Percentiles rank a stretch among this genome's conserved stretches.
Conservation (phyloP, 2,329 filamentous ascomycete genomes). For the Fusarium equiseti region DNA sequence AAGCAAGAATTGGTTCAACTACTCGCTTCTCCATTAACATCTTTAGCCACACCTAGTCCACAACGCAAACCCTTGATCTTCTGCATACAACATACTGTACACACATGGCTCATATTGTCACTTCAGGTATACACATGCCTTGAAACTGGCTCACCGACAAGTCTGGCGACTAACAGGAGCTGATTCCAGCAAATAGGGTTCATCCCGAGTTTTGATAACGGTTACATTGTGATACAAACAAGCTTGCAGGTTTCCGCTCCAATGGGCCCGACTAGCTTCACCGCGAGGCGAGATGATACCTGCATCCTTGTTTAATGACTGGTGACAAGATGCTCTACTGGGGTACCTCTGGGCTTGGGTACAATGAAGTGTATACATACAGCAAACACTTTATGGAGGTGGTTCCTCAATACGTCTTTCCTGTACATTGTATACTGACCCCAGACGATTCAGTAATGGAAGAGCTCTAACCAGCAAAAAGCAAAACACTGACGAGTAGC, state of each 20-base stretch:
- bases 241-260: slow-evolving; percentile 37
- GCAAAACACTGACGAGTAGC: slow-evolving; percentile 24
- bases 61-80: slow-evolving; percentile 21
- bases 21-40: slow-evolving; percentile 10
- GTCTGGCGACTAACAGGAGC: slow-evolving; percentile 24
- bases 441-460: slow-evolving; percentile 3
- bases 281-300: slow-evolving; percentile 25
- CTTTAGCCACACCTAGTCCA: slow-evolving; percentile 14
- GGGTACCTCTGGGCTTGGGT: slow-evolving; percentile 13
- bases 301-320: slow-evolving; percentile 24
- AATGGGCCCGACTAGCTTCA: slow-evolving; percentile 27
- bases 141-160: slow-evolving; percentile 28
- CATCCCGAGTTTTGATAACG: slow-evolving; percentile 39
- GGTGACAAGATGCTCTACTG: slow-evolving; percentile 11
- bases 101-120: slow-evolving; percentile 10
- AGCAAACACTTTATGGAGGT: not conserved
- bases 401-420: not conserved
- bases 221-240: slow-evolving; percentile 38
- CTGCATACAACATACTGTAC: slow-evolving; percentile 12
- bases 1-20: slow-evolving; percentile 7
- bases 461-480: slow-evolving; percentile 24
- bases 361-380: slow-evolving; percentile 1
- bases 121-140: slow-evolving; percentile 14
- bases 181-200: slow-evolving; percentile 44
- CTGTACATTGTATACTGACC: not conserved